Evolutionary conservation across 2,329 filamentous ascomycete species (phyloP), one percentile per base, ranked within the genome.

Genomic region (Xylariomycetidae sp.): DNA sequence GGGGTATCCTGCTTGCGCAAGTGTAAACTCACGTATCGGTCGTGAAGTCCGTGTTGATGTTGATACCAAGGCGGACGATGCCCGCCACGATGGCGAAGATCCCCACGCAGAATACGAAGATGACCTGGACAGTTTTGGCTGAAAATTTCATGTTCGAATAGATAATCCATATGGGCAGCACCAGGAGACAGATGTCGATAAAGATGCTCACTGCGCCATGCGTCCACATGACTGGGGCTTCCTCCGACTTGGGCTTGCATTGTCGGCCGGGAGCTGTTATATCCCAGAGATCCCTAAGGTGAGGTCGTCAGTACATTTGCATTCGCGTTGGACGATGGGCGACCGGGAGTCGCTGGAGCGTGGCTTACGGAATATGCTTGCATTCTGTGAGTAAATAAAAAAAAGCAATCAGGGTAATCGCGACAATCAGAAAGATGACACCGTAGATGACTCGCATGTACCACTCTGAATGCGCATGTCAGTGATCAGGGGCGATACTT

Each of bases 121-220:
- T 48, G 4, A 65, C 51, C 27, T 56, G 57, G 10, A 62, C 32
- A 4, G 46, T 54, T 34, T 54, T 54, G 13, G 42, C 36, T 1
- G 57, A 58, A 27, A 49, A 58, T 32, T 57, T 57, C 51, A 62
- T 59, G 34, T 59, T 62, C 23, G 30, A 52, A 11, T 51, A 46
- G 16, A 65, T 54, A 10, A 62, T 53, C 56, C 55, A 64, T 16
- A 61, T 53, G 2, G 62, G 58, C 16, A 66, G 44, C 4, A 49
- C 40, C 15, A 65, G 41, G 8, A 65, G 49, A 23, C 49, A 39
- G 8, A 57, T 31, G 27, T 67, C 63, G 5, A 64, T 25, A 5
- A 12, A 17, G 9, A 31, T 20, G 7, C 29, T 16, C 5, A 14
- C 6, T 11, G 29, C 29, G n/a, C 50, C 50, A 31, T 62, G 57